A percentile compares a stretch with the other conserved stretches of the same genome.
These are phyloP conservation scores for Pichia kluyveri DNA, from an alignment of 805 yeast species.

Conservation along the genomic window DNA sequence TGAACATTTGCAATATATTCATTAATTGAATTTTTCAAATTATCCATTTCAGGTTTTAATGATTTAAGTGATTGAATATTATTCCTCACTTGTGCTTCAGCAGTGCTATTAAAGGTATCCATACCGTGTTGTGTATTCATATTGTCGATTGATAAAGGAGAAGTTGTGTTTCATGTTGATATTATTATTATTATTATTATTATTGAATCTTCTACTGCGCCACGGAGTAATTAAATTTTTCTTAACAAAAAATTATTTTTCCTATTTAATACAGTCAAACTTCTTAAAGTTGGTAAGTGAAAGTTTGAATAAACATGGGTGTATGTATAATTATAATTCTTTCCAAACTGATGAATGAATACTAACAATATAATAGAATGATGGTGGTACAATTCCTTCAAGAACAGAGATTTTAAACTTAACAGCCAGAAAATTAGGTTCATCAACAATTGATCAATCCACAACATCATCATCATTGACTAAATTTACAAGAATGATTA, in stretches of 20 bases:
- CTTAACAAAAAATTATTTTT: too few relatives aligned
- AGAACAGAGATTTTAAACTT: constrained; percentile 1
- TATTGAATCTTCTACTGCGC: too few relatives aligned
- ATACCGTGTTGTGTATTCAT: too few relatives aligned
- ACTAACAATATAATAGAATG: constrained; percentile 1
- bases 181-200: too few relatives aligned
- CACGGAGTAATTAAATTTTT: too few relatives aligned
- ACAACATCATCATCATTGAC: neutral
- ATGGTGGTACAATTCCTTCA: constrained; percentile 5
- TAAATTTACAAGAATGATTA: constrained; percentile 7
- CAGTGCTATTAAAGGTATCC: neutral
- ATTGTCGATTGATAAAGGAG: too few relatives aligned
- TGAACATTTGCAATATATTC: constrained; percentile 14
- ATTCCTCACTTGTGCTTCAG: neutral
- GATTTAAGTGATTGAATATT: constrained; percentile 11
- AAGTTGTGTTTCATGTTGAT: too few relatives aligned
- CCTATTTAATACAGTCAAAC: too few relatives aligned
- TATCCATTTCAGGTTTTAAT: constrained; percentile 17
- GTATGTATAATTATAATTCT: too few relatives aligned
- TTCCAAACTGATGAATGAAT: neutral
- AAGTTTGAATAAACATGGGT: too few relatives aligned
- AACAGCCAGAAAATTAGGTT: neutral
- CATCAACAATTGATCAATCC: neutral
- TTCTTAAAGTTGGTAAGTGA: too few relatives aligned
- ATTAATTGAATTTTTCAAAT: constrained; percentile 13